These are phyloP conservation scores for Boletus pseudo-olivaceus DNA, from an alignment of 768 basidiomycete genomes.

Conservation along the genomic window DNA sequence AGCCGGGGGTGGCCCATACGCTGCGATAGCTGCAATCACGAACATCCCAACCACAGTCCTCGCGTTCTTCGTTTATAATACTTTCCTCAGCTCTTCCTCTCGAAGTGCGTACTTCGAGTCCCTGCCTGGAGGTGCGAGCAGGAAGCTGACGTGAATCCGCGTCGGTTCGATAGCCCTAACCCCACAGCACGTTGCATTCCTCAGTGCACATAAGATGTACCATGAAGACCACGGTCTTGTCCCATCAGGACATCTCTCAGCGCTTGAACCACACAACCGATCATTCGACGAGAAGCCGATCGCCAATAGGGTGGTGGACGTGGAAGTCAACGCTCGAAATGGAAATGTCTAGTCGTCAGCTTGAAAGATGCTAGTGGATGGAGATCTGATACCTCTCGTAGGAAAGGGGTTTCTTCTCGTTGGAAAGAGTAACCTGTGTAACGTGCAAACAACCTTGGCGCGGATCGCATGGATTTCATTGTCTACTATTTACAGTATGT, in stretches of 20 bases:
- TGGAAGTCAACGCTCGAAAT: background rate
- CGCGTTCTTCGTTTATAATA: slow-evolving; percentile 51
- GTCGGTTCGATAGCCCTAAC: slow-evolving; percentile 21
- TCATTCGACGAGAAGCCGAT: slow-evolving; percentile 11
- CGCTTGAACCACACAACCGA: slow-evolving; percentile 7
- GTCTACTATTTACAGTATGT: slow-evolving; percentile 5
- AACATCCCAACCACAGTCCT: slow-evolving; percentile 64
- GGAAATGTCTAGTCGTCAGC: slow-evolving; percentile 12
- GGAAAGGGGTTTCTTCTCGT: slow-evolving; percentile 1
- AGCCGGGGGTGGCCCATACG: slow-evolving; percentile 53
- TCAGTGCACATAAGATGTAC: slow-evolving; percentile 23
- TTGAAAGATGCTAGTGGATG: background rate
- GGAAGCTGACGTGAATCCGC: slow-evolving; percentile 9
- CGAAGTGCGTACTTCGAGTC: slow-evolving; percentile 41
- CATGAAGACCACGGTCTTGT: slow-evolving; percentile 25
- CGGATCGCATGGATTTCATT: background rate
- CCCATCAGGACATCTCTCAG: slow-evolving; percentile 19
- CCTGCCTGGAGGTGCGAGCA: background rate
- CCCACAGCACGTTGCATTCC: slow-evolving; percentile 18
- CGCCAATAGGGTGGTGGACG: background rate
- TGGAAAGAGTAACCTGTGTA: slow-evolving; percentile 4
- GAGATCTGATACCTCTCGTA: background rate
- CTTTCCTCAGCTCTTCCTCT: slow-evolving; percentile 55
- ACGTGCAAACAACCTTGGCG: background rate
- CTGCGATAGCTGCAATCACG: slow-evolving; percentile 60